These are phyloP conservation scores for Durotheca rogersii DNA, from an alignment of 495 filamentous ascomycete genomes.

Conservation along the genomic window DNA sequence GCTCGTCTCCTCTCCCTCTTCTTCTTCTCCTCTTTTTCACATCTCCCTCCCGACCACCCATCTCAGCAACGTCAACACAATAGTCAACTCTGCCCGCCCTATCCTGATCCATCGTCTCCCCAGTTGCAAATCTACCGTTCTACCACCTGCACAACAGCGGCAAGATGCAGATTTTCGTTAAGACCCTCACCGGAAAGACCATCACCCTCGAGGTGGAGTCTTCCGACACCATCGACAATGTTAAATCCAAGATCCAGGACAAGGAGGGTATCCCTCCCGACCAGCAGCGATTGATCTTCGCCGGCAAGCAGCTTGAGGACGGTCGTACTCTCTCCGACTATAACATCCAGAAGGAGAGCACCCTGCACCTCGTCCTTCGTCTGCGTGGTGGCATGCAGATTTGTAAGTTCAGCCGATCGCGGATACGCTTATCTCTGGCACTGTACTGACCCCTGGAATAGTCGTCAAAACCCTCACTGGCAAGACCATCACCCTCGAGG, in stretches of 20 bases:
- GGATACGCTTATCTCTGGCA: background rate
- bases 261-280: constrained; percentile 99
- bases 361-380: constrained; percentile 92
- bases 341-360: constrained; percentile 98
- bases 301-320: constrained; percentile 97
- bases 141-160: constrained; percentile 18
- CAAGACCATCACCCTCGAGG: constrained; percentile 98
- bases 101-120: constrained; percentile 40
- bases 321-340: constrained; percentile 96
- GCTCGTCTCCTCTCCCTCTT: constrained; percentile 17
- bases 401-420: constrained; percentile 55
- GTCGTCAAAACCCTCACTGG: constrained; percentile 90
- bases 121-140: constrained; percentile 9
- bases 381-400: constrained; percentile 99
- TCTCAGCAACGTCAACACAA: too few relatives aligned
- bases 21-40: background rate
- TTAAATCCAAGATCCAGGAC: constrained; percentile 98
- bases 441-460: constrained; percentile 34
- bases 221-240: constrained; percentile 97
- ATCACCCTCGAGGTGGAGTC: constrained; percentile 99
- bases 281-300: constrained; percentile 98
- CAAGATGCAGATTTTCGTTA: constrained; percentile 87
- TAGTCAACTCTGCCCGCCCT: too few relatives aligned
- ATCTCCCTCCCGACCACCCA: background rate
- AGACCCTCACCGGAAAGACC: constrained; percentile 92